Evolutionary conservation across 441 rosid species (phyloP), one percentile per base, ranked within the genome.

Genomic region (Daphne laureola): DNA sequence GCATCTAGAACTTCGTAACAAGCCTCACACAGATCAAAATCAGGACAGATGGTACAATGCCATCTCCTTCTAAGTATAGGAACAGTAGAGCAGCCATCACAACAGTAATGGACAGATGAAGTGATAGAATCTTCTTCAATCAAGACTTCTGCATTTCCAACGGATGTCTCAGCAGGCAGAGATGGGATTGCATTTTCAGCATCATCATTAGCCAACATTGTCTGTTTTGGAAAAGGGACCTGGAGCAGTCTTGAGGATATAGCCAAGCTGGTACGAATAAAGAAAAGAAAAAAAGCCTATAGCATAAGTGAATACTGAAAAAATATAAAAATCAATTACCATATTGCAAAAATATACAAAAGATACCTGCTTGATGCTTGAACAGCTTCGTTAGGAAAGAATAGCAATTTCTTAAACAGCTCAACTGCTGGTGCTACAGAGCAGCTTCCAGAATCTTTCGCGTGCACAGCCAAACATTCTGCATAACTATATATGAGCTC

Each of bases 221-320:
- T 92, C 74, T 92, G 99, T 75, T 85, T 95, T 62, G 99, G 98
- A 73, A 95, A 95, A 51, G 99, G 99, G 65, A 95, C 99, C 77
- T 92, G 99, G 64, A 95, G 98, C 73, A 95, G 77, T 75, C 96
- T 92, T 57, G 99, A 92, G 15, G 99, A 89, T 79, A 95, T 89
- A 49, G 99, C 98, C 70, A 95, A 82, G 86, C 99, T 95, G 94
- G 46, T 1, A 4, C 7, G 35, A 75, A 68, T 61, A 55, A 48
- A 61, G 46, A 36, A 27, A 38, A 4, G 46, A 23, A 3, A 55
- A 36, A 26, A 35, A 59, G n/a, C 25, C 23, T 4, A 21, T 21
- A 61, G 26, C 15, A 53, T 44, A 53, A 57, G 67, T 71, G 56
- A 77, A 40, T 45, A 53, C 53, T 41, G 40, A 51, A 57, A 18